Percentiles rank a stretch among this genome's conserved stretches.
These are phyloP conservation scores for Chamaecyparis obtusa DNA, from an alignment of 75 land plant species.

Conservation along the genomic window DNA sequence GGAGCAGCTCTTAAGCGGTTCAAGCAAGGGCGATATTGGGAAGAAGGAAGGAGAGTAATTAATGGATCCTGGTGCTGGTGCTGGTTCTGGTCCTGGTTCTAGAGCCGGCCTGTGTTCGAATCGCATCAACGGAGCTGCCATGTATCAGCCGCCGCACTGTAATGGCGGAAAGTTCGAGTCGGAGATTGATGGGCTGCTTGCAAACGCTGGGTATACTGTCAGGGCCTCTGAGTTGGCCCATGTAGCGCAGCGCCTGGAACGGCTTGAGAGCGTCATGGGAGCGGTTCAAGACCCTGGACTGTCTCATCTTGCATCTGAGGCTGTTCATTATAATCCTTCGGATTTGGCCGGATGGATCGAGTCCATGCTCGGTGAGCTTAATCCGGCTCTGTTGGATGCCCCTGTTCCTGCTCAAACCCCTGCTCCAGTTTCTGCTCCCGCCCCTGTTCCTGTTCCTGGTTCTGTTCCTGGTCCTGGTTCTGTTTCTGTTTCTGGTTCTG, in stretches of 20 bases:
- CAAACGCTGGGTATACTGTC: constrained; percentile 62
- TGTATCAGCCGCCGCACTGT: background rate
- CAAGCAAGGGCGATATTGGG: too few relatives aligned
- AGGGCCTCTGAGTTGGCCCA: constrained; percentile 60
- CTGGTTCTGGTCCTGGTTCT: background rate
- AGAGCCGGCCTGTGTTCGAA: background rate
- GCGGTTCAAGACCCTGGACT: constrained; percentile 25
- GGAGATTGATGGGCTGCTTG: constrained; percentile 55
- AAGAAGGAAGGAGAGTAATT: too few relatives aligned
- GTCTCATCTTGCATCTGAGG: constrained; percentile 38
- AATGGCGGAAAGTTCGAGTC: background rate
- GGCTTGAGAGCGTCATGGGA: constrained; percentile 47
- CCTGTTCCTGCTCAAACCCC: background rate
- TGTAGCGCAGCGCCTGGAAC: constrained; percentile 64
- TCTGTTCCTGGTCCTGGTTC: background rate
- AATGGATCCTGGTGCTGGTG: background rate
- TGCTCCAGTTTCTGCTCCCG: background rate
- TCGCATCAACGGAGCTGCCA: background rate
- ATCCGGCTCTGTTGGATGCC: background rate
- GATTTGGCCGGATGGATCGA: constrained; percentile 78
- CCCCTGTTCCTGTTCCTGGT: background rate
- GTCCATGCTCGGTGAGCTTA: constrained; percentile 69
- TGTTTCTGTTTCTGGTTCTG: too few relatives aligned
- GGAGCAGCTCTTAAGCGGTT: too few relatives aligned
- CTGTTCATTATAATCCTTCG: constrained; percentile 74